phyloP scores from a whole-genome alignment of 441 rosid species.

The Pelargonium citronellum region DNA sequence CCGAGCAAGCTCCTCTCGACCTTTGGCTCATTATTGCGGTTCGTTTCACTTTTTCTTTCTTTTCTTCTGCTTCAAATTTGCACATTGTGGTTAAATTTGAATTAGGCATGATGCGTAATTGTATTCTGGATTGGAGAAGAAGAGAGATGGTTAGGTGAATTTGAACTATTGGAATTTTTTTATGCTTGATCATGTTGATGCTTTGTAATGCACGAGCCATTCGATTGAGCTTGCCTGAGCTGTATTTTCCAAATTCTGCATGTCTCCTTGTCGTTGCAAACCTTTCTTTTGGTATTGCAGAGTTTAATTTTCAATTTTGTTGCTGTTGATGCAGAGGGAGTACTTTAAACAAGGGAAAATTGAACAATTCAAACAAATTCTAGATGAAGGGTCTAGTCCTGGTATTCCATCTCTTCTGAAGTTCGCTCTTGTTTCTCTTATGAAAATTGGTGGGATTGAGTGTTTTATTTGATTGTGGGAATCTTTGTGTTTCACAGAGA shows the following conservation, averaged over 20 bases:
- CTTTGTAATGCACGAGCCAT: background rate
- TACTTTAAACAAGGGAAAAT: constrained; percentile 93
- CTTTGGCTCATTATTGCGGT: constrained; percentile 98
- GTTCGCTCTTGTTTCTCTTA: background rate
- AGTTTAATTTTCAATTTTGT: background rate
- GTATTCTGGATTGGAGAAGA: background rate
- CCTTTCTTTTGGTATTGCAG: background rate
- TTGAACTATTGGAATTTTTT: background rate
- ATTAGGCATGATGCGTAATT: background rate
- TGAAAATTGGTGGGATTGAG: background rate
- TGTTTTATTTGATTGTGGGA: background rate
- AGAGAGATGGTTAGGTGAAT: too few species aligned
- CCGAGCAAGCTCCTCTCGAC: constrained; percentile 97
- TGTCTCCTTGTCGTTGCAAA: background rate
- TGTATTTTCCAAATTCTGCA: background rate
- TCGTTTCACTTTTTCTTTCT: constrained; percentile 11
- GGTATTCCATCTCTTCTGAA: constrained; percentile 36
- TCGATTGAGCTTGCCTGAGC: background rate
- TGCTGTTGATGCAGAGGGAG: constrained; percentile 57
- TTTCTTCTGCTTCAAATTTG: background rate
- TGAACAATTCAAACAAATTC: constrained; percentile 85
- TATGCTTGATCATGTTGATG: background rate
- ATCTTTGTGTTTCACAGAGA: constrained; percentile 42
- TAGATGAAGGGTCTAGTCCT: constrained; percentile 96
- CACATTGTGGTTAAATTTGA: background rate